Evolutionary conservation across 352 stramenopile genomes (phyloP).

Genomic region (Globisporangium carolinianum): DNA sequence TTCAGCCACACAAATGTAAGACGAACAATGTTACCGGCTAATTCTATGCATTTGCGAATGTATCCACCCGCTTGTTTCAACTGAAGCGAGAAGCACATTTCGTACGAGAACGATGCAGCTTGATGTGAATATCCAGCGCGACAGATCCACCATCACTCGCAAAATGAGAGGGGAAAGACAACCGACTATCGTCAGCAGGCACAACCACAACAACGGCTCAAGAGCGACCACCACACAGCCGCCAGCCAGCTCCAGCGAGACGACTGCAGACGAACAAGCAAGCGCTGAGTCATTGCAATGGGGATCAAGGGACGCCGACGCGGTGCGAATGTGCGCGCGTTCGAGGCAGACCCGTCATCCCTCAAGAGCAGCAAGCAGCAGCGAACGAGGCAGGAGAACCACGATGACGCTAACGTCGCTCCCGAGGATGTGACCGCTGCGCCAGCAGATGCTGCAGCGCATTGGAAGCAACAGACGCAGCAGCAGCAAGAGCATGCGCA

Average conservation of each 20-base stretch:
- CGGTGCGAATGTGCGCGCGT: conserved; percentile 16
- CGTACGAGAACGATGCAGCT: too few relatives aligned
- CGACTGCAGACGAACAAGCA: too few relatives aligned
- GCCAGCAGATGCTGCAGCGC: background rate
- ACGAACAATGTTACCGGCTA: too few relatives aligned
- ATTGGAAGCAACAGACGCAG: background rate
- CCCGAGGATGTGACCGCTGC: background rate
- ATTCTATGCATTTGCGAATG: too few relatives aligned
- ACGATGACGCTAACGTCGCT: too few relatives aligned
- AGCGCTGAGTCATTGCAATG: conserved; percentile 20
- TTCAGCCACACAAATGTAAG: too few relatives aligned
- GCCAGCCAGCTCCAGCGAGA: background rate
- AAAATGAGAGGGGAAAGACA: too few relatives aligned
- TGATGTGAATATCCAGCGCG: too few relatives aligned
- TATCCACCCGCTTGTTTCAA: too few relatives aligned
- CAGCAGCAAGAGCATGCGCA: background rate
- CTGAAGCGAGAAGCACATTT: too few relatives aligned
- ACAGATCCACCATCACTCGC: too few relatives aligned
- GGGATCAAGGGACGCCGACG: conserved; percentile 59
- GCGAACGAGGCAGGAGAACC: background rate
- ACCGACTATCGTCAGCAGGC: background rate
- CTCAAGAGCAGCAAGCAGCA: conserved; percentile 16
- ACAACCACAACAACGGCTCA: background rate
- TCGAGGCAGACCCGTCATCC: conserved; percentile 16
- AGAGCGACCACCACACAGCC: background rate